phyloP scores from a whole-genome alignment of 805 yeast species.

The Barnettozyma botsteinii region DNA sequence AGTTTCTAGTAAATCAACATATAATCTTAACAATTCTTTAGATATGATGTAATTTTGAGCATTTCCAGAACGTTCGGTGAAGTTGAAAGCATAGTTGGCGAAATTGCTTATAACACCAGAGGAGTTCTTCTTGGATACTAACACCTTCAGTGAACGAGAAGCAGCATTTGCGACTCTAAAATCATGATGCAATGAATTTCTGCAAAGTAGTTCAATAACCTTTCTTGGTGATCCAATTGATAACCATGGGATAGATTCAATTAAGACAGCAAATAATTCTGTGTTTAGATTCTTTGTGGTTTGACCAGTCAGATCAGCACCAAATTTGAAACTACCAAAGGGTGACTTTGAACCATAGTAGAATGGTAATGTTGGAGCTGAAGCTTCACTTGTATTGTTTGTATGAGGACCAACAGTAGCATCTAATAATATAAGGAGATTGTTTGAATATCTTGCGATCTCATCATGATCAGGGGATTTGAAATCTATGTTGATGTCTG shows the following conservation, averaged over 20 bases:
- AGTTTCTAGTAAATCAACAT: conserved; percentile 70
- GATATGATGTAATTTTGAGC: conserved; percentile 57
- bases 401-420: conserved; percentile 42
- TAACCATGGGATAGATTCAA: conserved; percentile 75
- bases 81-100: conserved; percentile 74
- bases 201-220: conserved; percentile 67
- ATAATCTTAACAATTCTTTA: conserved; percentile 56
- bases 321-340: conserved; percentile 36
- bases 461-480: conserved; percentile 56
- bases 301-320: conserved; percentile 33
- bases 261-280: conserved; percentile 62
- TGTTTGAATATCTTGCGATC: conserved; percentile 52
- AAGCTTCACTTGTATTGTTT: conserved; percentile 20
- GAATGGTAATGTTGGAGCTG: conserved; percentile 31
- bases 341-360: conserved; percentile 30
- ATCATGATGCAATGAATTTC: conserved; percentile 69
- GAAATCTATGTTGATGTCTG: conserved; percentile 27
- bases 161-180: conserved; percentile 59
- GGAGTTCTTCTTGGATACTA: conserved; percentile 68
- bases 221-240: conserved; percentile 51
- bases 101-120: conserved; percentile 64
- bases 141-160: conserved; percentile 50
- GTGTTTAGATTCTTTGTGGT: conserved; percentile 34
- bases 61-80: conserved; percentile 64
- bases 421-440: conserved; percentile 56